These are phyloP conservation scores for Xenoacremonium recifei DNA, from an alignment of 2,329 filamentous ascomycete genomes.

Conservation along the genomic window DNA sequence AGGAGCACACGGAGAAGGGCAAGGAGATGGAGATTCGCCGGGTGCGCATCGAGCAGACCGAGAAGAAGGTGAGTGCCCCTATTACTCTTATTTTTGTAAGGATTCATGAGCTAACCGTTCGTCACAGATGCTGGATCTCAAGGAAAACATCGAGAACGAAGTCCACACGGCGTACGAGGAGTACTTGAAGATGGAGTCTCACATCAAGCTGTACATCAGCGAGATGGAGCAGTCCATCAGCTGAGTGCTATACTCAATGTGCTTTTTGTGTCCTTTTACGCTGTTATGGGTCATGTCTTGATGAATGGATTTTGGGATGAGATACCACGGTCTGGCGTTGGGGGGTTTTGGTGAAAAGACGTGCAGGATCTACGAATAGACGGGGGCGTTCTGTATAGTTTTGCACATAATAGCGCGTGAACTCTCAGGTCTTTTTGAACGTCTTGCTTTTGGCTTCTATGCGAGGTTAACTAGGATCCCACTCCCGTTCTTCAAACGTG, in stretches of 20 bases:
- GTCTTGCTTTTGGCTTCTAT: constrained; percentile 2
- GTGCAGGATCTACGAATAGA: neutral
- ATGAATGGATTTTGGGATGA: constrained; percentile 17
- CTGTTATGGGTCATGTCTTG: constrained; percentile 10
- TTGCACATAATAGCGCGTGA: constrained; percentile 9
- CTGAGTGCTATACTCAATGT: constrained; percentile 3
- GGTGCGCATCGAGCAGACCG: constrained; percentile 95
- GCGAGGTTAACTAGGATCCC: too few relatives aligned
- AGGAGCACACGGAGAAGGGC: constrained; percentile 82
- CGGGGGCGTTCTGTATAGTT: constrained; percentile 9
- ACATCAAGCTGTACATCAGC: constrained; percentile 96
- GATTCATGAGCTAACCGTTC: too few relatives aligned
- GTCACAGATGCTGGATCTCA: constrained; percentile 87
- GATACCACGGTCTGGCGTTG: constrained; percentile 44
- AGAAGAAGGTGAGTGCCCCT: constrained; percentile 76
- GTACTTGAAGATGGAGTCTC: constrained; percentile 95
- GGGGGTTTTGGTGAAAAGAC: constrained; percentile 13
- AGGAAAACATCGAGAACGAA: constrained; percentile 95
- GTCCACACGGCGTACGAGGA: constrained; percentile 88
- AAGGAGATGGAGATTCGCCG: constrained; percentile 89
- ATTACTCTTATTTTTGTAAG: neutral
- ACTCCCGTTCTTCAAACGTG: constrained; percentile 12
- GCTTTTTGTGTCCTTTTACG: constrained; percentile 8
- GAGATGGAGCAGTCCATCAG: constrained; percentile 93
- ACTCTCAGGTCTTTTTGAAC: neutral